A percentile compares a stretch with the other conserved stretches of the same genome.
Conservation (phyloP, 2,329 filamentous ascomycete genomes). For the Curvularia sp. region DNA sequence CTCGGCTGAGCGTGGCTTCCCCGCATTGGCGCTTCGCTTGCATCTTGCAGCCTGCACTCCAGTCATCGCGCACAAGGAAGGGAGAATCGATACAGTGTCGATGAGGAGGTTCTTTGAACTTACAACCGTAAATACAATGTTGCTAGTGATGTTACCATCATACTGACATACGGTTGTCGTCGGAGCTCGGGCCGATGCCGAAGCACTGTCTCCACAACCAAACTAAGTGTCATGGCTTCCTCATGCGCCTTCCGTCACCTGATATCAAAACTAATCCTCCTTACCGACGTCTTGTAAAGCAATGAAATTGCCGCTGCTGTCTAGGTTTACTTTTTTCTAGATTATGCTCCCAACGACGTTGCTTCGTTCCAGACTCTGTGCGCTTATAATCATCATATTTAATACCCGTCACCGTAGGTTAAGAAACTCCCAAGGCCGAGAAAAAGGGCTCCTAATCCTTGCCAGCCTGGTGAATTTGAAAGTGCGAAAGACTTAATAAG, state of each 20-base stretch:
- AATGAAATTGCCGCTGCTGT: too few relatives aligned
- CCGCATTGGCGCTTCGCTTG: conserved; percentile 8
- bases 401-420: too few relatives aligned
- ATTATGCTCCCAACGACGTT: too few relatives aligned
- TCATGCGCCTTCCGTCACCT: background rate
- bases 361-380: too few relatives aligned
- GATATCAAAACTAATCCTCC: too few relatives aligned
- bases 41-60: background rate
- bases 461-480: too few relatives aligned
- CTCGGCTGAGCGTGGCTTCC: conserved; percentile 11
- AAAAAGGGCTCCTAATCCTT: too few relatives aligned
- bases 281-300: too few relatives aligned
- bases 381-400: too few relatives aligned
- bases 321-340: too few relatives aligned
- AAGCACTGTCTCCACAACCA: background rate
- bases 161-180: background rate
- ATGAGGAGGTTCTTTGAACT: background rate
- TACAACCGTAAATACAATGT: background rate
- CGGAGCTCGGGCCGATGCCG: background rate
- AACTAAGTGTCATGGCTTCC: background rate
- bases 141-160: background rate
- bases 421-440: too few relatives aligned
- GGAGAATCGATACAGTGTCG: background rate
- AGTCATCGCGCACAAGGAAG: background rate
- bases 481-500: too few relatives aligned